A percentile compares a stretch with the other conserved stretches of the same genome.
phyloP scores from a whole-genome alignment of 2,329 filamentous ascomycete species.

The Diaporthe citriasiana region DNA sequence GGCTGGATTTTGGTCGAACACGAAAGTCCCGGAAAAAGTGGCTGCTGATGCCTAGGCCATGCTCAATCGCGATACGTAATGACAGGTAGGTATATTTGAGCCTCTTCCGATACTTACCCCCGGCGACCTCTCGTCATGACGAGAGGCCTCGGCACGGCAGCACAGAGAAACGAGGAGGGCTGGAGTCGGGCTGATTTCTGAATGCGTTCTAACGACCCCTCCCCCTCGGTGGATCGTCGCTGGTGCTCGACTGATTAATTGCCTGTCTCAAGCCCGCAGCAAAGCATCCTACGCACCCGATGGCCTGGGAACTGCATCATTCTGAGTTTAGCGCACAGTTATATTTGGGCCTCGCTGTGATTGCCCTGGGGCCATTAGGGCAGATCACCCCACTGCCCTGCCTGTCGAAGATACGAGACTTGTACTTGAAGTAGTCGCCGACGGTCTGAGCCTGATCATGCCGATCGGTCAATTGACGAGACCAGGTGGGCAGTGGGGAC shows the following conservation, averaged over 20 bases:
- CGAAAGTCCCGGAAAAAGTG: constrained; percentile 14
- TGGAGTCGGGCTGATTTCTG: neutral
- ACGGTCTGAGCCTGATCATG: neutral
- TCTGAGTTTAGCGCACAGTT: constrained; percentile 42
- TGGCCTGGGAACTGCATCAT: constrained; percentile 40
- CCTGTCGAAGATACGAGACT: neutral
- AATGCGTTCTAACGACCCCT: constrained; percentile 13
- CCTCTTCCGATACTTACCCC: neutral
- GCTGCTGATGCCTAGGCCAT: constrained; percentile 1
- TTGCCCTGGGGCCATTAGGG: constrained; percentile 5
- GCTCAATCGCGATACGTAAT: constrained; percentile 12
- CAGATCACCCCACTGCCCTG: constrained; percentile 25
- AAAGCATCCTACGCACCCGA: constrained; percentile 32
- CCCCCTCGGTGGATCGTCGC: constrained; percentile 38
- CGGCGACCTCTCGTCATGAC: neutral
- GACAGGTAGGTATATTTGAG: neutral
- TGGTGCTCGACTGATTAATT: constrained; percentile 13
- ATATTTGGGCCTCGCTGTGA: constrained; percentile 33
- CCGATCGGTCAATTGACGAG: constrained; percentile 8
- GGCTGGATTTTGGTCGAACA: neutral
- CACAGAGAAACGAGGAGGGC: neutral
- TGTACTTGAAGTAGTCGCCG: neutral
- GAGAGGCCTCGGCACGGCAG: neutral
- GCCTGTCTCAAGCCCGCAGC: constrained; percentile 32
- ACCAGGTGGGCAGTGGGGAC: neutral